Evolutionary conservation across 306 rosid genomes (phyloP).

Genomic region (Inga laurina): DNA sequence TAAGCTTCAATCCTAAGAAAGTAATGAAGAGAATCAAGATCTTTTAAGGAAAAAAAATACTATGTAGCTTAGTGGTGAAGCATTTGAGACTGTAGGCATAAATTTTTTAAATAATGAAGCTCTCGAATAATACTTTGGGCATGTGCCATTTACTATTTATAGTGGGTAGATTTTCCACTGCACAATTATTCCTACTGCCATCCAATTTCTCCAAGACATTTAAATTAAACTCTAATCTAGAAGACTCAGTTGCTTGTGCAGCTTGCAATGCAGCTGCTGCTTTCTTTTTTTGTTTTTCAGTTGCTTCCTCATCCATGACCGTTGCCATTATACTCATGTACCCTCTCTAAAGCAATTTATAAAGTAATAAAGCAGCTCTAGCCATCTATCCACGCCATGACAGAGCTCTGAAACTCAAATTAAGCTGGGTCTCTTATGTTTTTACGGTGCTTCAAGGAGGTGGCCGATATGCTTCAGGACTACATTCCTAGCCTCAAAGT

Average conservation of each 20-base stretch:
- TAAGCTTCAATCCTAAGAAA: too few species aligned
- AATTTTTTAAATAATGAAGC: too few species aligned
- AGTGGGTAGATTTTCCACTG: slow-evolving; percentile 34
- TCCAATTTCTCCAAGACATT: slow-evolving; percentile 21
- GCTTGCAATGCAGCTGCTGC: slow-evolving; percentile 56
- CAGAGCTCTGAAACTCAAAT: slow-evolving; percentile 81
- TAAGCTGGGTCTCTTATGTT: slow-evolving; percentile 73
- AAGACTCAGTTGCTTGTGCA: slow-evolving; percentile 40
- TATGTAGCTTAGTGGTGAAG: too few species aligned
- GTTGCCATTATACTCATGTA: slow-evolving; percentile 60
- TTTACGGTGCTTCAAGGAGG: slow-evolving; percentile 82
- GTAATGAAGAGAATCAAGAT: too few species aligned
- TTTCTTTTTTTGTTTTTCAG: slow-evolving; percentile 69
- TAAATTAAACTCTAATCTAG: slow-evolving; percentile 34
- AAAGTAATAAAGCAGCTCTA: slow-evolving; percentile 66
- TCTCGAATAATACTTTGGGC: too few species aligned
- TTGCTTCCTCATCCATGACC: slow-evolving; percentile 72
- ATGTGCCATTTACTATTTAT: too few species aligned
- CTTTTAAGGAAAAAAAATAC: too few species aligned
- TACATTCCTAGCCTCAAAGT: slow-evolving; percentile 89
- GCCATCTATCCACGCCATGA: slow-evolving; percentile 82
- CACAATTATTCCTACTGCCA: background rate
- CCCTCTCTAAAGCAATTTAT: slow-evolving; percentile 86
- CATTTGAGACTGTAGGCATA: too few species aligned
- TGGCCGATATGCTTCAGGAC: slow-evolving; percentile 91